A percentile compares a stretch with the other conserved stretches of the same genome.
phyloP scores from a whole-genome alignment of 495 filamentous ascomycete genomes.

The Neurospora tetraspora region DNA sequence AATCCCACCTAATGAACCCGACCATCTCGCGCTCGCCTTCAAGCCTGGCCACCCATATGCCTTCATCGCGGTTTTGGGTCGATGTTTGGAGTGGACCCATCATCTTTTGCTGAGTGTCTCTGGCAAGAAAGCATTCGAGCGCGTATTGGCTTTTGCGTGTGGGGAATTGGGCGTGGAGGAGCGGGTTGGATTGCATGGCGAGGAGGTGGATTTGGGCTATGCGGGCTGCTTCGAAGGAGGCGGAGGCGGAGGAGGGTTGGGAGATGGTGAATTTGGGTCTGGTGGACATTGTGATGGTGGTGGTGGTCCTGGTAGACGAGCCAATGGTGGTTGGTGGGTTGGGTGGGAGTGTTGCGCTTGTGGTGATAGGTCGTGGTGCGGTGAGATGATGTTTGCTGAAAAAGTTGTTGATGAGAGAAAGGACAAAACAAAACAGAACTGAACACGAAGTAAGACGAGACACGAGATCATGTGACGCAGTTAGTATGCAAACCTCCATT shows the following conservation, averaged over 20 bases:
- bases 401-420: too few species aligned
- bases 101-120: constrained; percentile 6
- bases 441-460: neutral
- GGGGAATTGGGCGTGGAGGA: constrained; percentile 36
- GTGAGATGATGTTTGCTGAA: constrained; percentile 1
- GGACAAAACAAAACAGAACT: neutral
- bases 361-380: neutral
- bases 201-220: constrained; percentile 33
- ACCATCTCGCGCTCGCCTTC: constrained; percentile 19
- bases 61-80: neutral
- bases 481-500: neutral
- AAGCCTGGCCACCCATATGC: neutral
- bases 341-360: neutral
- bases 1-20: constrained; percentile 32
- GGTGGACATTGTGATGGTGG: neutral
- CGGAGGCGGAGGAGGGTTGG: neutral
- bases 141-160: constrained; percentile 16
- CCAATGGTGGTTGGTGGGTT: neutral
- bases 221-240: constrained; percentile 21
- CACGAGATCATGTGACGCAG: constrained; percentile 14
- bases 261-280: constrained; percentile 3
- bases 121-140: constrained; percentile 15
- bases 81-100: neutral
- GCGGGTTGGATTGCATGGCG: constrained; percentile 32
- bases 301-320: neutral